These are phyloP conservation scores for Phytophthora quininea DNA, from an alignment of 352 stramenopile genomes.

Conservation along the genomic window DNA sequence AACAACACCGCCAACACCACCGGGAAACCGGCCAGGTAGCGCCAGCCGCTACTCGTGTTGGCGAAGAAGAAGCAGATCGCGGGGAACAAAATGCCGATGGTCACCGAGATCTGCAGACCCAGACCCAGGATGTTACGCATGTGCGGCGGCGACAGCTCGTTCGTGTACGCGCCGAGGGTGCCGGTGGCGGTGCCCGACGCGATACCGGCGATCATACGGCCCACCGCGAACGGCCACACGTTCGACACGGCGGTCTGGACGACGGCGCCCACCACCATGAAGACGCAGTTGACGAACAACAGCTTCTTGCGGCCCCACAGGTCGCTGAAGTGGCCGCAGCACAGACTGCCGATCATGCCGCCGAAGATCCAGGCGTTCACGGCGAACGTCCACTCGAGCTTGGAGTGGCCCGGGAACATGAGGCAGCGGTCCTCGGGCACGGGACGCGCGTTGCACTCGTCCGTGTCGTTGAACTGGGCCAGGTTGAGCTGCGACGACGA, in stretches of 20 bases:
- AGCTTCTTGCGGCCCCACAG: conserved; percentile 32
- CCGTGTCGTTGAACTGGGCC: conserved; percentile 45
- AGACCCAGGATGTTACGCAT: conserved; percentile 34
- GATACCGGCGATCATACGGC: conserved; percentile 15
- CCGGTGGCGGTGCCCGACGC: conserved; percentile 17
- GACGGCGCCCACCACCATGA: conserved; percentile 39
- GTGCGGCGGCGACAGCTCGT: conserved; percentile 19
- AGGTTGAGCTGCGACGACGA: conserved; percentile 56
- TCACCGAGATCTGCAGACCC: conserved; percentile 30
- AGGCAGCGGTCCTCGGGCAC: conserved; percentile 14
- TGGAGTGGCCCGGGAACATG: conserved; percentile 19
- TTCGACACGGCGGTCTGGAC: conserved; percentile 30
- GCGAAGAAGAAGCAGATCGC: conserved; percentile 23
- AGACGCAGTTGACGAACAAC: conserved; percentile 32
- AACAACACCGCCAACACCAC: conserved; percentile 33
- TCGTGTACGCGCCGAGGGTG: conserved; percentile 21
- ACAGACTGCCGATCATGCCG: conserved; percentile 53
- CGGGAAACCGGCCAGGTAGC: conserved; percentile 41
- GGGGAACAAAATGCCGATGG: conserved; percentile 29
- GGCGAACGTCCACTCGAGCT: conserved; percentile 27
- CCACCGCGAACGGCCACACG: conserved; percentile 25
- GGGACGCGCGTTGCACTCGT: conserved; percentile 34
- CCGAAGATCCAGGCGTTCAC: conserved; percentile 52
- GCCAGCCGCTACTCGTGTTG: conserved; percentile 18
- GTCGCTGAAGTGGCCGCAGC: conserved; percentile 38